A percentile compares a stretch with the other conserved stretches of the same genome.
Conservation (phyloP, 2,329 filamentous ascomycete genomes). For the Neofusicoccum laricinum region DNA sequence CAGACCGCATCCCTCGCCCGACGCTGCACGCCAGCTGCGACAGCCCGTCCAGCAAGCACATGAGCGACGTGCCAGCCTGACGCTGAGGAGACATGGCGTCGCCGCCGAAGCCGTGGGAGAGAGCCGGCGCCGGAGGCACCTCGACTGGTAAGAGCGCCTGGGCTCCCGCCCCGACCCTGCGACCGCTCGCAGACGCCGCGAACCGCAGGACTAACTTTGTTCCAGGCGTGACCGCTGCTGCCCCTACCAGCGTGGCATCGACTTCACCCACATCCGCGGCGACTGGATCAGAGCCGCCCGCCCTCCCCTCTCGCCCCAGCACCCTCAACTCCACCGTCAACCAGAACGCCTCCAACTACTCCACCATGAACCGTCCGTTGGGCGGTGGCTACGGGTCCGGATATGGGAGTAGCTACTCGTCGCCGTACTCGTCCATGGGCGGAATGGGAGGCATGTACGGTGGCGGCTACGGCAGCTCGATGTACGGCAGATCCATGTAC, state of each 20-base stretch:
- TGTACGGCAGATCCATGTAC: constrained; percentile 43
- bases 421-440: constrained; percentile 54
- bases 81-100: constrained; percentile 56
- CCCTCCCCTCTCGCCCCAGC: constrained; percentile 76
- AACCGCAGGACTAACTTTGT: constrained; percentile 7
- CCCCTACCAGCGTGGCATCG: constrained; percentile 41
- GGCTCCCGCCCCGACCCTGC: neutral
- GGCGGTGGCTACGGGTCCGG: constrained; percentile 41
- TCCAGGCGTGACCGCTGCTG: constrained; percentile 29
- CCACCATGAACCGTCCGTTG: constrained; percentile 59
- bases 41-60: constrained; percentile 14
- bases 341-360: constrained; percentile 83
- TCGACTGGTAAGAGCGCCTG: constrained; percentile 18
- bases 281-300: constrained; percentile 51
- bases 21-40: constrained; percentile 3
- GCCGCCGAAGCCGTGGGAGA: constrained; percentile 97
- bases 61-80: constrained; percentile 25
- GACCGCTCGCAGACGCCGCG: neutral
- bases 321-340: constrained; percentile 77
- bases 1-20: neutral
- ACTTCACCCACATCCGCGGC: constrained; percentile 36
- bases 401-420: constrained; percentile 51
- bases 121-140: constrained; percentile 58
- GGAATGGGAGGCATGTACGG: constrained; percentile 37
- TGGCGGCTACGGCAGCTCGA: constrained; percentile 42